A percentile compares a stretch with the other conserved stretches of the same genome.
Conservation (phyloP, 2,329 filamentous ascomycete genomes). For the Cladosporium colombiae region DNA sequence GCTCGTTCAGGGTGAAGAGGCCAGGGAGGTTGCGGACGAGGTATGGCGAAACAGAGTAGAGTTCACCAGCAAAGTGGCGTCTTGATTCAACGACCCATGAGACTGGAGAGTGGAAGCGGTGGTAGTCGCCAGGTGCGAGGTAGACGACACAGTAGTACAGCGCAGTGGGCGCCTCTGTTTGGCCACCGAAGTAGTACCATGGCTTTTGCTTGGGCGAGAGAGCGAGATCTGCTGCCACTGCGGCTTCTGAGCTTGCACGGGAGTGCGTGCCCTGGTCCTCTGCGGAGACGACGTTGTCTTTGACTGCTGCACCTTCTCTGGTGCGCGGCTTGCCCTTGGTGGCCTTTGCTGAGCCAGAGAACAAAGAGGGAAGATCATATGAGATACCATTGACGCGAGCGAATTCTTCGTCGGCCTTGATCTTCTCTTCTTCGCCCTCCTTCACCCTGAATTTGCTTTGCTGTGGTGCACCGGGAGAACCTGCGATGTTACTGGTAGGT, state of each 20-base stretch:
- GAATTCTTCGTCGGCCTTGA: conserved; percentile 87
- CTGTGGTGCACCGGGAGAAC: conserved; percentile 41
- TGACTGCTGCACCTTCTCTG: conserved; percentile 35
- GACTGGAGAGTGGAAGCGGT: conserved; percentile 93
- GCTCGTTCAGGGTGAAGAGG: conserved; percentile 94
- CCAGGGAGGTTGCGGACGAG: conserved; percentile 89
- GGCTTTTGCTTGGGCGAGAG: conserved; percentile 60
- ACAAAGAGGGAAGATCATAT: conserved; percentile 84
- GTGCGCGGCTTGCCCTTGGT: conserved; percentile 28
- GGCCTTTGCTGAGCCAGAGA: conserved; percentile 64
- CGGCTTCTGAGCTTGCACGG: conserved; percentile 71
- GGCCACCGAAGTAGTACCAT: conserved; percentile 48
- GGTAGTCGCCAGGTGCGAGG: conserved; percentile 95
- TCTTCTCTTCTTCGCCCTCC: conserved; percentile 59
- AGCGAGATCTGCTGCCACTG: conserved; percentile 82
- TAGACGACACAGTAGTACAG: conserved; percentile 96
- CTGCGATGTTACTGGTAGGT: conserved; percentile 36
- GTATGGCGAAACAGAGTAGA: conserved; percentile 94
- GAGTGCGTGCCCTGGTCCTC: conserved; percentile 73
- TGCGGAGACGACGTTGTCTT: conserved; percentile 3
- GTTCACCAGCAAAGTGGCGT: conserved; percentile 95
- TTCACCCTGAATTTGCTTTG: conserved; percentile 35
- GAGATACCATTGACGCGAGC: conserved; percentile 92
- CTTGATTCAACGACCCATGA: conserved; percentile 93
- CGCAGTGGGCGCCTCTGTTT: conserved; percentile 55